These are phyloP conservation scores for Platismatia glauca DNA, from an alignment of 495 filamentous ascomycete genomes.

Conservation along the genomic window DNA sequence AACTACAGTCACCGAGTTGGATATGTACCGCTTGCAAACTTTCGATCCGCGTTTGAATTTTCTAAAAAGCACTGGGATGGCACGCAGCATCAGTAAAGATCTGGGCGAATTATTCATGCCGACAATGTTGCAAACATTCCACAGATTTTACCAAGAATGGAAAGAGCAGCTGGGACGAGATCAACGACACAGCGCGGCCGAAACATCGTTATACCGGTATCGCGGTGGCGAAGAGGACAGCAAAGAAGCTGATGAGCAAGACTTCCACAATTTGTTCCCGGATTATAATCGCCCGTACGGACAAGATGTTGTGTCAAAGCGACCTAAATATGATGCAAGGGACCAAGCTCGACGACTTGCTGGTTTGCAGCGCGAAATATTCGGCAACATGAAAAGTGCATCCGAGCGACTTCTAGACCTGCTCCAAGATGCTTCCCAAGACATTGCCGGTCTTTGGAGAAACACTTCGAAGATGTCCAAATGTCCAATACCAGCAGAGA, in stretches of 20 bases:
- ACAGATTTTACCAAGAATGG: slow-evolving; percentile 70
- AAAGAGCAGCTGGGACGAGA: slow-evolving; percentile 61
- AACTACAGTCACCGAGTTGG: slow-evolving; percentile 31
- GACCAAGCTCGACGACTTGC: slow-evolving; percentile 44
- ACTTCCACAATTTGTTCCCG: slow-evolving; percentile 74
- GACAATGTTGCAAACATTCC: slow-evolving; percentile 41
- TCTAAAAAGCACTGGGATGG: slow-evolving; percentile 23
- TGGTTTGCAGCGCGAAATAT: slow-evolving; percentile 44
- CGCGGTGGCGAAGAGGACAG: slow-evolving; percentile 63
- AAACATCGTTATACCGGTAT: slow-evolving; percentile 71
- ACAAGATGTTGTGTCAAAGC: slow-evolving; percentile 26
- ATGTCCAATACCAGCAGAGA: slow-evolving; percentile 35
- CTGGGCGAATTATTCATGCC: background rate
- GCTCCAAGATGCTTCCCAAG: slow-evolving; percentile 11
- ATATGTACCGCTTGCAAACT: slow-evolving; percentile 8
- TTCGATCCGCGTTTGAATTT: slow-evolving; percentile 29
- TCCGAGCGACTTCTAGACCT: slow-evolving; percentile 11
- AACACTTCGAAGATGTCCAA: slow-evolving; percentile 18
- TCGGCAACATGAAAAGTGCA: slow-evolving; percentile 27
- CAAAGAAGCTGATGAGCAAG: slow-evolving; percentile 67
- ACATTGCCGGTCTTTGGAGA: slow-evolving; percentile 14
- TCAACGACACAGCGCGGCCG: slow-evolving; percentile 58
- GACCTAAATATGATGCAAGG: slow-evolving; percentile 26
- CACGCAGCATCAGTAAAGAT: slow-evolving; percentile 8
- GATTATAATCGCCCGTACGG: slow-evolving; percentile 49